Percentiles rank a stretch among this genome's conserved stretches.
Evolutionary conservation across 352 stramenopile genomes (phyloP).

Genomic region (Globisporangium echinulatum): DNA sequence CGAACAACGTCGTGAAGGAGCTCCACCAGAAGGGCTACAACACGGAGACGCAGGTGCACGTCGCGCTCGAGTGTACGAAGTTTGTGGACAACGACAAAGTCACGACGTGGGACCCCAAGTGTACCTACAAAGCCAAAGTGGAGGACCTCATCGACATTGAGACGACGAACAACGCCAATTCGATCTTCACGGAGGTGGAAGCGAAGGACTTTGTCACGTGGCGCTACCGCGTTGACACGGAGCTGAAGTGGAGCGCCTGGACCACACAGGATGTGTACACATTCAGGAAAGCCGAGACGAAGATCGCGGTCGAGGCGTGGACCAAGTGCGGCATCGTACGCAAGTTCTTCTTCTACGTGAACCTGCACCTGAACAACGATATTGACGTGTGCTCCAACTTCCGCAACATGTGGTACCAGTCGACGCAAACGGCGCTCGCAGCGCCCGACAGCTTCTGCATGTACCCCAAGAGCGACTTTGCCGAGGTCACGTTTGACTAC

Average conservation of each 20-base stretch:
- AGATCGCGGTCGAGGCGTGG: constrained; percentile 55
- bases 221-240: constrained; percentile 37
- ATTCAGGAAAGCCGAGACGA: constrained; percentile 18
- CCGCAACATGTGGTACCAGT: constrained; percentile 64
- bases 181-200: constrained; percentile 2
- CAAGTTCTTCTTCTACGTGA: constrained; percentile 41
- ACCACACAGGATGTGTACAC: not conserved
- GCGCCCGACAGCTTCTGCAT: constrained; percentile 31
- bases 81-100: constrained; percentile 3
- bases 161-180: constrained; percentile 16
- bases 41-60: constrained; percentile 56
- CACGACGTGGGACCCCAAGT: constrained; percentile 15
- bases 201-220: constrained; percentile 43
- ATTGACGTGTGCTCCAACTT: constrained; percentile 50
- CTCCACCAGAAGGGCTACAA: constrained; percentile 36
- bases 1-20: constrained; percentile 27
- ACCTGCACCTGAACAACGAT: constrained; percentile 38
- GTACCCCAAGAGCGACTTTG: constrained; percentile 50
- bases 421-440: constrained; percentile 20
- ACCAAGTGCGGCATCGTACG: constrained; percentile 41
- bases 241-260: not conserved
- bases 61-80: constrained; percentile 33
- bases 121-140: constrained; percentile 25
- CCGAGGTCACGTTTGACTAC: constrained; percentile 56
- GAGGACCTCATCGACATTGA: constrained; percentile 26